phyloP scores from a whole-genome alignment of 805 yeast genomes.

The Saccharomycopsis vini region DNA sequence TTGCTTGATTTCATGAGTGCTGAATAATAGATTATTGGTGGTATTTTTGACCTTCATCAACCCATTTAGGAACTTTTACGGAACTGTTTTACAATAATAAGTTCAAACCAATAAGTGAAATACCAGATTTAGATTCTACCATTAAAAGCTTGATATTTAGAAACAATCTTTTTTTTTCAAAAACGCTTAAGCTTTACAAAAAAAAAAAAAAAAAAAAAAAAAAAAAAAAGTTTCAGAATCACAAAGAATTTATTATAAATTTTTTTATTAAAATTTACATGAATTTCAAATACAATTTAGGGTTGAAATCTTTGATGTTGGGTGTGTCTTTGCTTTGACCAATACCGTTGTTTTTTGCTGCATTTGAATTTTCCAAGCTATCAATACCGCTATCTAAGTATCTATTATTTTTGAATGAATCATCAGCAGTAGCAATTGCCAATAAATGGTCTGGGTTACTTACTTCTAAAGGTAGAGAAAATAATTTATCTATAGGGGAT shows the following conservation, averaged over 20 bases:
- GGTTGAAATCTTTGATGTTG: conserved; percentile 6
- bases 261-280: background rate
- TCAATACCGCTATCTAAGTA: conserved; percentile 9
- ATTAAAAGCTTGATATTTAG: too few species aligned
- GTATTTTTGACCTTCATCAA: too few species aligned
- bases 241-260: background rate
- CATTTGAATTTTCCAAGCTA: too few species aligned
- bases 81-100: too few species aligned
- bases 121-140: too few species aligned
- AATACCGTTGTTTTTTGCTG: background rate
- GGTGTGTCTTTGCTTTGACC: background rate
- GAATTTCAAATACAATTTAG: conserved; percentile 6
- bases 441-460: conserved; percentile 21
- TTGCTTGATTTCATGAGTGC: conserved; percentile 9
- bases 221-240: too few species aligned
- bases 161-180: too few species aligned
- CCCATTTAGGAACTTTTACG: too few species aligned
- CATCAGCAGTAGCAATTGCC: conserved; percentile 43
- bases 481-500: background rate
- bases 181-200: background rate
- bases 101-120: too few species aligned
- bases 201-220: background rate
- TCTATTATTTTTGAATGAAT: conserved; percentile 32
- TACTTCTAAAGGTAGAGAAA: too few species aligned
- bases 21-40: background rate